phyloP scores from a whole-genome alignment of 192 early-diverging fungal species.

The Linnemannia elongata region DNA sequence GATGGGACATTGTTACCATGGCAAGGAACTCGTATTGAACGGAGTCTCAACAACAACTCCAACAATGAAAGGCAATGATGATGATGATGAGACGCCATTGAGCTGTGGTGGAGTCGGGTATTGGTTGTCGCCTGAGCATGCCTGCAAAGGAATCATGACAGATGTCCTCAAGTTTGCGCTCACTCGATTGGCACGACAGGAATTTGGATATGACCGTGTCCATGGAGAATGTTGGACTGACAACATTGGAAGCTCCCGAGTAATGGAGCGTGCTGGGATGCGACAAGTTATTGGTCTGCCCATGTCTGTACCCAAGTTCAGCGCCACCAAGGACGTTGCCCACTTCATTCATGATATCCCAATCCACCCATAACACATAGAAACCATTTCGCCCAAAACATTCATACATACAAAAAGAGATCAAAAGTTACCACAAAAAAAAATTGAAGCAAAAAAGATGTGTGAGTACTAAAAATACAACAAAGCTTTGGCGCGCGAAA shows the following conservation, averaged over 20 bases:
- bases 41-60: background rate
- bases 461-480: background rate
- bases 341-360: conserved; percentile 3
- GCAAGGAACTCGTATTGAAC: background rate
- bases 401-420: too few species aligned
- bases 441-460: background rate
- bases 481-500: conserved; percentile 12
- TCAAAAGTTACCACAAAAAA: background rate
- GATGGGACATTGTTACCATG: background rate
- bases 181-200: background rate
- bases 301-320: conserved; percentile 16
- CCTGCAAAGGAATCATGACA: conserved; percentile 1
- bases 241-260: conserved; percentile 4
- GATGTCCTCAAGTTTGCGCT: conserved; percentile 3
- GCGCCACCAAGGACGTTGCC: conserved; percentile 4
- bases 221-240: conserved; percentile 10
- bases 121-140: conserved; percentile 15
- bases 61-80: background rate
- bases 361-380: background rate
- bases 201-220: conserved; percentile 12
- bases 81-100: background rate
- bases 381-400: too few species aligned
- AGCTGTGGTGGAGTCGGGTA: conserved; percentile 11
- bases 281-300: background rate
- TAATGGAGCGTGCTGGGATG: conserved; percentile 17